Conservation (phyloP, 306 rosid species). For the Glycine tomentella region DNA sequence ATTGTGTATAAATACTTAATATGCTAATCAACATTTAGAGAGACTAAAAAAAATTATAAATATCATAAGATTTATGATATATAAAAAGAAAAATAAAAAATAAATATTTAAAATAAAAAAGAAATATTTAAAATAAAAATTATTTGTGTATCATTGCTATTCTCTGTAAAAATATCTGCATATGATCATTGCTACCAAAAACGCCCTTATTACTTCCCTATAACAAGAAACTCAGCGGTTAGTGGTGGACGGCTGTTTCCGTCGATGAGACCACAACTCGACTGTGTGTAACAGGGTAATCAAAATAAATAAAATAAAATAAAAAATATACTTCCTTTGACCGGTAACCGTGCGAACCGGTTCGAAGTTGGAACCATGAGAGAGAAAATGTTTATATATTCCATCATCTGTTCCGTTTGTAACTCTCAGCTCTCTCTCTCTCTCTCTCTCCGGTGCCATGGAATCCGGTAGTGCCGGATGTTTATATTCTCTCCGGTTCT, state of each 20-base stretch:
- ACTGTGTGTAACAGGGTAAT: background rate
- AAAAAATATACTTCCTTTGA: slow-evolving; percentile 44
- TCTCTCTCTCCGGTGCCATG: slow-evolving; percentile 42
- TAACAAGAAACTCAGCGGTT: slow-evolving; percentile 42
- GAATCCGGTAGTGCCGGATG: slow-evolving; percentile 46
- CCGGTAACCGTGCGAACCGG: slow-evolving; percentile 71
- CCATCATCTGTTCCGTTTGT: slow-evolving; percentile 61
- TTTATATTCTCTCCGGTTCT: slow-evolving; percentile 38
- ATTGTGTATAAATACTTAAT: too few relatives aligned
- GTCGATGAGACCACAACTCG: slow-evolving; percentile 49
- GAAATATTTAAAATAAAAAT: too few relatives aligned
- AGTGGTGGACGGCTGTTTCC: slow-evolving; percentile 54
- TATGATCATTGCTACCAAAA: background rate
- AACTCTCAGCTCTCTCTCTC: slow-evolving; percentile 48
- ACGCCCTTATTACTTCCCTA: background rate
- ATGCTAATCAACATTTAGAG: too few relatives aligned
- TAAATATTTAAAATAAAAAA: too few relatives aligned
- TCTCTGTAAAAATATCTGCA: too few relatives aligned
- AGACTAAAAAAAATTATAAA: too few relatives aligned
- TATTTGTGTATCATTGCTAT: too few relatives aligned
- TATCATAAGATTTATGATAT: too few relatives aligned
- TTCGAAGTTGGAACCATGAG: slow-evolving; percentile 40
- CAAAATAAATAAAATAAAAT: background rate
- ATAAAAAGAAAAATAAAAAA: too few relatives aligned
- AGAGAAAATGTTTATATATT: slow-evolving; percentile 72